Base-by-base conservation (phyloP, 495 filamentous ascomycete species). In the Penicillium pancosmium region DNA sequence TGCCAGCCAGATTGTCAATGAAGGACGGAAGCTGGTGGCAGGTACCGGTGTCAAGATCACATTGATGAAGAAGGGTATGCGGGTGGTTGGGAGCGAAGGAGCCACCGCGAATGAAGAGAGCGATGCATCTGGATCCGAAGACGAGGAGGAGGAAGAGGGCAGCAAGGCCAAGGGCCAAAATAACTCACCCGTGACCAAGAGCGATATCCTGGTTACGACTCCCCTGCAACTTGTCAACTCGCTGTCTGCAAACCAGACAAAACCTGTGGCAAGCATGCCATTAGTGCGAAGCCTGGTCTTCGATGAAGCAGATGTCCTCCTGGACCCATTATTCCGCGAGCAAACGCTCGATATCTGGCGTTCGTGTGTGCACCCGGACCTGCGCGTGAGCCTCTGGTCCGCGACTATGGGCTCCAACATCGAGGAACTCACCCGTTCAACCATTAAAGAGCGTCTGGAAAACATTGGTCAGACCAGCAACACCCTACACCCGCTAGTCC, bases 371-470 rank as follows among this genome's bases (percentile, higher is more conserved):
- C 82, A 87, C 59, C 77, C 84, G 2, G 70, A 79, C 18, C 79
- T 98, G 10, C 81, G 87, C 6, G 83, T 91, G 3, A 88, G 86
- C 49, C 84, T 96, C 51, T 99, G 93, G 91, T 97, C 93, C 18
- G 94, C 95, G 9, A 98, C 94, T 3, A 98, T 98, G 88, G 91
- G 88, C 16, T 96, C 94, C 16, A 92, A 87, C 63, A 87, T 97
- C 49, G 95, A 98, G 72, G 79, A 88, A 34, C 78, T 97, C 12
- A 82, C 89, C 48, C 77, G 80, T 23, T 81, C 81, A 25, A 88
- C 86, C 7, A 83, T 88, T 48, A 75, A 83, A 50, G 74, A 78
- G 44, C 78, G 86, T 12, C 71, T 68, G 31, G 67, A 70, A 34
- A 54, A 62, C 8, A 61, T 70, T 7, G 48, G 62, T 31, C 60